These are phyloP conservation scores for Colletotrichum sidae DNA, from an alignment of 2,329 filamentous ascomycete genomes.

Conservation along the genomic window DNA sequence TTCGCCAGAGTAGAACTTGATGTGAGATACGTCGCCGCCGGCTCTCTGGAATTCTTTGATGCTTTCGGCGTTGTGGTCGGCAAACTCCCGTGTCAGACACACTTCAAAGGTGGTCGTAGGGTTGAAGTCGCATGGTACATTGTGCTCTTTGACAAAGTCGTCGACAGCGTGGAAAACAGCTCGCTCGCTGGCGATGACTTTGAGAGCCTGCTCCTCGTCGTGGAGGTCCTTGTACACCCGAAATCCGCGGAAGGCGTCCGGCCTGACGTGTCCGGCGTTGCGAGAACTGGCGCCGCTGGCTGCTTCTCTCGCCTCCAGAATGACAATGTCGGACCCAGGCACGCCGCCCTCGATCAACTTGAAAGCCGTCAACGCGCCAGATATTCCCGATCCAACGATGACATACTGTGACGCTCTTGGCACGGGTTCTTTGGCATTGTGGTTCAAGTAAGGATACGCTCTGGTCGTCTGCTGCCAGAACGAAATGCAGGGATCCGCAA, in stretches of 20 bases:
- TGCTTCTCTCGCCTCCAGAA: conserved; percentile 57
- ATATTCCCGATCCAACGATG: conserved; percentile 56
- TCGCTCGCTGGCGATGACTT: conserved; percentile 12
- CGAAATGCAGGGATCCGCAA: conserved; percentile 18
- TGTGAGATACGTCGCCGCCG: conserved; percentile 16
- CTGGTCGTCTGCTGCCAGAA: conserved; percentile 57
- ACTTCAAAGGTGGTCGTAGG: conserved; percentile 60
- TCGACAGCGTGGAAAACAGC: conserved; percentile 48
- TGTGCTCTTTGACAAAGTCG: conserved; percentile 53
- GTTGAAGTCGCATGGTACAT: conserved; percentile 58
- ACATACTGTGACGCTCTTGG: conserved; percentile 48
- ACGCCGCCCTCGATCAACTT: conserved; percentile 50
- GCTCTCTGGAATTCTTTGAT: conserved; percentile 5
- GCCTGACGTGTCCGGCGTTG: conserved; percentile 58
- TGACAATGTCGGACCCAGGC: conserved; percentile 47
- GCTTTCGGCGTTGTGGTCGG: conserved; percentile 42
- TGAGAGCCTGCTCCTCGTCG: conserved; percentile 5
- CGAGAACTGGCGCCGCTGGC: conserved; percentile 56
- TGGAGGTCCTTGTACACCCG: conserved; percentile 15
- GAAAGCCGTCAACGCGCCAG: conserved; percentile 53
- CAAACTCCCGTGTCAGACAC: conserved; percentile 59
- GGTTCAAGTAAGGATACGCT: conserved; percentile 53
- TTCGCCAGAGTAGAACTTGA: conserved; percentile 43
- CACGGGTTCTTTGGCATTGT: conserved; percentile 46
- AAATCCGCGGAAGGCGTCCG: conserved; percentile 61